phyloP scores from a whole-genome alignment of 306 rosid genomes.

The Potentilla sterilis region DNA sequence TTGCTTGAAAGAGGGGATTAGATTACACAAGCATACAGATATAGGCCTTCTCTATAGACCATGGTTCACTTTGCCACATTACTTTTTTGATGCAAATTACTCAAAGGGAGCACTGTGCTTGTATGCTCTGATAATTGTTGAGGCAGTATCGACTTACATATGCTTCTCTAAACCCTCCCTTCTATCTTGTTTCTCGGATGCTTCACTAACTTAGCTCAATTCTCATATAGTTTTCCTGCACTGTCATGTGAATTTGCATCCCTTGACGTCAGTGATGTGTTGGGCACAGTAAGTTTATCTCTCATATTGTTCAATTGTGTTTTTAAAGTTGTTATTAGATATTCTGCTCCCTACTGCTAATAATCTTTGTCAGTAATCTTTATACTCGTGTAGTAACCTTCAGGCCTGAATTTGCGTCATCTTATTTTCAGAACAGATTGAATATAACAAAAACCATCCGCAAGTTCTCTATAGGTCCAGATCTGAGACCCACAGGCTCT shows the following conservation, averaged over 20 bases:
- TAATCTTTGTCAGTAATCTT: neutral
- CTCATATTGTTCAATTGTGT: constrained; percentile 24
- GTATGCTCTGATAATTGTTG: neutral
- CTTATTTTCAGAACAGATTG: constrained; percentile 81
- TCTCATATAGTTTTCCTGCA: constrained; percentile 75
- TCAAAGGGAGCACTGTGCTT: neutral
- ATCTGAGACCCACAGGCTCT: constrained; percentile 70
- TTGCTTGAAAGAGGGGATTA: neutral
- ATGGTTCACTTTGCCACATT: neutral
- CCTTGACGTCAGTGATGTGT: constrained; percentile 79
- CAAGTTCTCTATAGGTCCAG: constrained; percentile 74
- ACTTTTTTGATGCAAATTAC: neutral
- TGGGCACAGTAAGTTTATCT: constrained; percentile 92
- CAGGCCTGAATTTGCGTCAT: constrained; percentile 35
- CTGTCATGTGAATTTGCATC: constrained; percentile 98
- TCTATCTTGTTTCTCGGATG: neutral
- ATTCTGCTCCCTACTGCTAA: neutral
- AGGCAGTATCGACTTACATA: neutral
- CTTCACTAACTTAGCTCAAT: constrained; percentile 32
- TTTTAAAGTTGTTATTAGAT: neutral
- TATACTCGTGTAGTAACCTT: constrained; percentile 10
- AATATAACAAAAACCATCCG: constrained; percentile 90
- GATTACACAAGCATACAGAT: neutral
- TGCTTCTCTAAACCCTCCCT: neutral
- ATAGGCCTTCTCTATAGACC: neutral